Base-by-base conservation (phyloP, 83 land plant genomes). In the Picea engelmannii region DNA sequence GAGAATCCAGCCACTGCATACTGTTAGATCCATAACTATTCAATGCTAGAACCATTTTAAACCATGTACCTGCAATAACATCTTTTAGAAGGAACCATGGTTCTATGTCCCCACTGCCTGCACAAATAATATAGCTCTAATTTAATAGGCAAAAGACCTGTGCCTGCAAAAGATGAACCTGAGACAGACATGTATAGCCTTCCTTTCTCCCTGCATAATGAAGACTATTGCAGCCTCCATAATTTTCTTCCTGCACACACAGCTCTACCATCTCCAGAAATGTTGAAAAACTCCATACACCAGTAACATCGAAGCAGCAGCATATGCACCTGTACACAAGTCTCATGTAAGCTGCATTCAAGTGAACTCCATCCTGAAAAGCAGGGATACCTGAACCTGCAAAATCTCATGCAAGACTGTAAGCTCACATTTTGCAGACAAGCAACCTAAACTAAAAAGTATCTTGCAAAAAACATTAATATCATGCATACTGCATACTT, bases 361-460 rank as follows among this genome's bases (percentile, higher is more conserved):
- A 80, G 47, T 52, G 80, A 62, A 55, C 81, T 59, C 49, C 62
- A 17, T 73, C 85, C 82, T 75, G 24, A 81, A 71, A 79, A 82
- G 85, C 90, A 85, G 90, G 88, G 63, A 81, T 70, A 82, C 90
- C 87, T 88, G 90, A 83, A 88, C 90, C 90, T 88, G 90, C 90
- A 78, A 88, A 88, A 85, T 78, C 85, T 85, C 52, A 62, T 63
- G 23, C 66, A n/a, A 55, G 15, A 17, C 59, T 8, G 81, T 88
- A 78, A 87, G 89, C 44, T 68, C 70, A 66, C 20, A 40, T 63
- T 84, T 55, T 61, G 31, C 4, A 49, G 35, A 60, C 61, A 78
- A 60, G 35, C 17, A 24, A 59, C 65, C 49, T 24, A 9, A 78
- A 78, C 5, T 35, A 27, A 59, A 25, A 27, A 59, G 20, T 31